phyloP scores from a whole-genome alignment of 768 basidiomycete genomes.

The Auriscalpium vulgare region DNA sequence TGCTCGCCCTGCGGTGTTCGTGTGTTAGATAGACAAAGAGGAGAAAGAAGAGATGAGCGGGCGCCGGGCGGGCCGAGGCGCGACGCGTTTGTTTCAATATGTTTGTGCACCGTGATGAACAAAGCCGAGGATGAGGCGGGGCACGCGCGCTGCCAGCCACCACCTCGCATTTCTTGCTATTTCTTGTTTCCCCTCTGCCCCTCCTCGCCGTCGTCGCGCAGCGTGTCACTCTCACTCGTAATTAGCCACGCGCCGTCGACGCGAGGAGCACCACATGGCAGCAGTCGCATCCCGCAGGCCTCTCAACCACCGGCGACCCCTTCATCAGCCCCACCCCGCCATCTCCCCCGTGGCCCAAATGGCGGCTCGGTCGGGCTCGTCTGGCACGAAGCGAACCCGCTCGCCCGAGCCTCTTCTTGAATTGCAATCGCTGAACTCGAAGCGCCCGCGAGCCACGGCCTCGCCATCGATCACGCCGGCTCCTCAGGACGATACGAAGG shows the following conservation, averaged over 20 bases:
- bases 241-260: neutral
- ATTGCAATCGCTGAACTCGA: slow-evolving; percentile 10
- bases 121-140: neutral
- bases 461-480: slow-evolving; percentile 5
- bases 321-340: slow-evolving; percentile 10
- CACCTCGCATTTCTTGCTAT: slow-evolving; percentile 1
- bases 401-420: slow-evolving; percentile 14
- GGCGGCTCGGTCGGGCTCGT: slow-evolving; percentile 7
- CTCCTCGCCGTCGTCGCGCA: neutral
- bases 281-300: slow-evolving; percentile 10
- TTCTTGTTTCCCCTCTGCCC: neutral
- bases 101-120: slow-evolving; percentile 5
- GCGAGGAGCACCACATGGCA: slow-evolving; percentile 4
- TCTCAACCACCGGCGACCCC: slow-evolving; percentile 10
- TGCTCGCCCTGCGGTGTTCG: no score
- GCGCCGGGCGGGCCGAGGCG: neutral
- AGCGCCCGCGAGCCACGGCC: slow-evolving; percentile 5
- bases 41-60: no score
- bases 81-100: slow-evolving; percentile 14
- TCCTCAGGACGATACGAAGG: slow-evolving; percentile 11
- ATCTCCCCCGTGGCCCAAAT: slow-evolving; percentile 9
- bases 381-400: slow-evolving; percentile 10
- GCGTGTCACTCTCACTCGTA: neutral
- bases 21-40: no score
- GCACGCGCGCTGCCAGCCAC: neutral